phyloP scores from a whole-genome alignment of 352 stramenopile species.

The Phytophthora pinifolia region DNA sequence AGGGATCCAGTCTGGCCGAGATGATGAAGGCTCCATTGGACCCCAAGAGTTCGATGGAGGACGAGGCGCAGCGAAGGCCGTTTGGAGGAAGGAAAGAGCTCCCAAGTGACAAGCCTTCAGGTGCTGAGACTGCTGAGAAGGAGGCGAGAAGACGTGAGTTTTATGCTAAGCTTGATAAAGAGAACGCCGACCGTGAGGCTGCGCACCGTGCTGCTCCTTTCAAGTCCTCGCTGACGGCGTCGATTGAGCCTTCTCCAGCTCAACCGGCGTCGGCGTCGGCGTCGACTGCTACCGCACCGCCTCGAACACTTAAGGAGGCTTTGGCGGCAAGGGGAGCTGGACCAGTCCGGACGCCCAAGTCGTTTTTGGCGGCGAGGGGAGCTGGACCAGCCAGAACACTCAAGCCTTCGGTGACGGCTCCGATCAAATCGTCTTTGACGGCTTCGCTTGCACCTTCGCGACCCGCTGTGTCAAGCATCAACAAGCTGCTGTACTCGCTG shows the following conservation, averaged over 20 bases:
- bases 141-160: constrained; percentile 49
- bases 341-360: constrained; percentile 21
- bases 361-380: constrained; percentile 15
- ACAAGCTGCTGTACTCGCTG: constrained; percentile 64
- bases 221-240: constrained; percentile 55
- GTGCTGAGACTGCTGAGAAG: constrained; percentile 32
- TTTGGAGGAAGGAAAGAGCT: constrained; percentile 21
- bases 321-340: constrained; percentile 12
- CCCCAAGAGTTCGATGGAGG: constrained; percentile 22
- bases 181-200: constrained; percentile 46
- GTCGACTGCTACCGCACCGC: constrained; percentile 20
- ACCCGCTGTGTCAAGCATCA: constrained; percentile 15
- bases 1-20: constrained; percentile 36
- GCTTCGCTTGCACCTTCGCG: constrained; percentile 23
- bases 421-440: constrained; percentile 21
- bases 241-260: constrained; percentile 22
- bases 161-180: constrained; percentile 59
- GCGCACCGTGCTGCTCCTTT: constrained; percentile 42
- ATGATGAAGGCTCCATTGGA: constrained; percentile 33
- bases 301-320: constrained; percentile 20
- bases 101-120: constrained; percentile 16
- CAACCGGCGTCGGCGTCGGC: constrained; percentile 17
- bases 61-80: constrained; percentile 14
- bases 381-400: constrained; percentile 16
- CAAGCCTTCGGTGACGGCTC: constrained; percentile 28